Evolutionary conservation across 768 basidiomycete species (phyloP), one percentile per base, ranked within the genome.

Genomic region (Leucocoprinus sp.): DNA sequence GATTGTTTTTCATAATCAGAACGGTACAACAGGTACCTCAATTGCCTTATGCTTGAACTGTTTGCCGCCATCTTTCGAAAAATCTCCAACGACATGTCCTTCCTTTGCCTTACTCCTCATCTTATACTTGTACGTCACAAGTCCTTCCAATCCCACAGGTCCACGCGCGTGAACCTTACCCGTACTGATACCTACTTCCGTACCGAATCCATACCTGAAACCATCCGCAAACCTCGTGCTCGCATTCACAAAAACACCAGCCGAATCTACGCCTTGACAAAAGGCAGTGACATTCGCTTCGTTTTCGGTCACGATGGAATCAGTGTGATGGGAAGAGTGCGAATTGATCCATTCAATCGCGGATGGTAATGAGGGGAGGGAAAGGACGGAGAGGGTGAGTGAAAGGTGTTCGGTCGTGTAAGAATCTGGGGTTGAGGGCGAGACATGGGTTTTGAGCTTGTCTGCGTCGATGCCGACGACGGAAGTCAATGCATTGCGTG

Each of bases 161-260:
- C 96, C 96, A 33, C 95, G 74, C 12, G 96, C 93, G 58, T 99
- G 96, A 45, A 96, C 95, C 58, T 88, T 82, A 1, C 95, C 93
- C 0, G 96, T 99, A 60, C 86, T 88, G 57, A 99, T 96, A 7
- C 96, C 96, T 0, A 99, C 95, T 64, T 98, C 96, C 4, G 96
- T 93, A 2, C 96, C 96, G 53, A 96, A 93, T 0, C 96, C 96
- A 59, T 92, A 98, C 50, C 95, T 67, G 65, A 93, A 96, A 9
- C 96, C 95, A 62, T 99, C 96, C 0, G 93, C 84, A 60, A 99
- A 98, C 28, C 96, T 76, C 8, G 96, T 97, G 57, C 86, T 91
- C 5, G 93, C 93, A 56, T 99, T 98, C 49, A 95, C 76, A 56
- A 85, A 99, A 4, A 90, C 90, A 23, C 93, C 90, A 0, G 95